These are phyloP conservation scores for Verticillium nubilum DNA, from an alignment of 2,329 filamentous ascomycete genomes.

Conservation along the genomic window DNA sequence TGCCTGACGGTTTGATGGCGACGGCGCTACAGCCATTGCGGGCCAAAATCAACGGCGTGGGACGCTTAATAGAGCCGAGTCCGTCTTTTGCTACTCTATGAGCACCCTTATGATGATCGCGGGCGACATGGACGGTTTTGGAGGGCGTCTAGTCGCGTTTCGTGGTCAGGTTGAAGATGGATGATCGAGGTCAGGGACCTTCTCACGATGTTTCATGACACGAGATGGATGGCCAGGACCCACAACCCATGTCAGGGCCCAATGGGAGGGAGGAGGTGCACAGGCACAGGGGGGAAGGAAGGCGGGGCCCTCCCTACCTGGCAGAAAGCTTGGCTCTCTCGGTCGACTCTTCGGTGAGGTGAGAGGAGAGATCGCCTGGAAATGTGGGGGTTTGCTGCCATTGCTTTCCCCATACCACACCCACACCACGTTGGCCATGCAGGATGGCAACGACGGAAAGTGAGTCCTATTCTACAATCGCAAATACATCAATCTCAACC, in stretches of 20 bases:
- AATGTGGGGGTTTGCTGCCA: no score
- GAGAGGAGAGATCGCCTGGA: no score
- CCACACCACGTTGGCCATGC: no score
- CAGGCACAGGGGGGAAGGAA: neutral
- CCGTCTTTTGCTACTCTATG: neutral
- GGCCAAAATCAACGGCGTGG: neutral
- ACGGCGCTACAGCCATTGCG: neutral
- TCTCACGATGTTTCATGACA: neutral
- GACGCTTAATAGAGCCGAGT: neutral
- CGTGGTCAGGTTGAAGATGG: neutral
- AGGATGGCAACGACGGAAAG: no score
- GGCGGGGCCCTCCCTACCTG: neutral
- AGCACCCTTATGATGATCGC: neutral
- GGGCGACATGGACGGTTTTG: neutral
- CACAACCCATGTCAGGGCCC: neutral
- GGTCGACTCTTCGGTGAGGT: no score
- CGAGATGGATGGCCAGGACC: neutral
- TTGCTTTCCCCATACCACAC: no score
- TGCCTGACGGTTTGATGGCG: neutral
- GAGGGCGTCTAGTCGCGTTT: neutral
- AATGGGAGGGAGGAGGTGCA: neutral
- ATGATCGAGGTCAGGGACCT: neutral
- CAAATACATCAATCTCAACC: no score
- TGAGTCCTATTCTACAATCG: no score
- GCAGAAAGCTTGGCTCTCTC: neutral